Conservation (phyloP, 345 rosid species). For the Kandelia obovata region DNA sequence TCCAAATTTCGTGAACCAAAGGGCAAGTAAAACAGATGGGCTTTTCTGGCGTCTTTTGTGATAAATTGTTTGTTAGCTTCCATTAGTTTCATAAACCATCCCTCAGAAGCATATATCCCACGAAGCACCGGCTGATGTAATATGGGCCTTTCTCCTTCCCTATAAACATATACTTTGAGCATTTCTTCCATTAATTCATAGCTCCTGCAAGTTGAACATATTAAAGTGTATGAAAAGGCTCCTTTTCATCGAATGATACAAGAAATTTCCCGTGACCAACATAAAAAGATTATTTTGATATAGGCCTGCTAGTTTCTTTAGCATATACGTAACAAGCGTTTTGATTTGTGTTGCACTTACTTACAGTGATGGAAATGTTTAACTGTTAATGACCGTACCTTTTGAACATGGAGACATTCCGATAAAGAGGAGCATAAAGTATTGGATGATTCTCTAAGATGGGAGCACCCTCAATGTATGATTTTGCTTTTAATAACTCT, state of each 20-base stretch:
- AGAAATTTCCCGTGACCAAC: not conserved
- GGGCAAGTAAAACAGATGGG: conserved; percentile 88
- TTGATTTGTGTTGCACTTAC: not conserved
- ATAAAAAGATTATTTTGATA: not conserved
- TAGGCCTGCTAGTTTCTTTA: not conserved
- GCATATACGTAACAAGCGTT: not conserved
- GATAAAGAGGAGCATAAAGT: conserved; percentile 66
- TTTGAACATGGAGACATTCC: conserved; percentile 73
- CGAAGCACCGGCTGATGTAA: conserved; percentile 62
- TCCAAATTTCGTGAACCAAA: conserved; percentile 84
- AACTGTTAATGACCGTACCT: conserved; percentile 34
- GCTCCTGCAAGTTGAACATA: conserved; percentile 55
- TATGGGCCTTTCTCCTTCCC: conserved; percentile 79
- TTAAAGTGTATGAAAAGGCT: not conserved
- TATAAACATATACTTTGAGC: conserved; percentile 78
- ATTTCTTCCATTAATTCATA: conserved; percentile 83
- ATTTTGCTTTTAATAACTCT: conserved; percentile 54
- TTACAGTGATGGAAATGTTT: not conserved
- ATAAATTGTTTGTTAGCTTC: conserved; percentile 62
- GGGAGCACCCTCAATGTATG: conserved; percentile 64
- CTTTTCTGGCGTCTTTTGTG: conserved; percentile 54
- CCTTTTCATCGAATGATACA: not conserved
- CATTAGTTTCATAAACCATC: conserved; percentile 94
- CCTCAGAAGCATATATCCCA: conserved; percentile 97
- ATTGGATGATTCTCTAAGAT: conserved; percentile 37